Evolutionary conservation across 345 rosid genomes (phyloP).

Genomic region (Eucalyptus cloeziana): DNA sequence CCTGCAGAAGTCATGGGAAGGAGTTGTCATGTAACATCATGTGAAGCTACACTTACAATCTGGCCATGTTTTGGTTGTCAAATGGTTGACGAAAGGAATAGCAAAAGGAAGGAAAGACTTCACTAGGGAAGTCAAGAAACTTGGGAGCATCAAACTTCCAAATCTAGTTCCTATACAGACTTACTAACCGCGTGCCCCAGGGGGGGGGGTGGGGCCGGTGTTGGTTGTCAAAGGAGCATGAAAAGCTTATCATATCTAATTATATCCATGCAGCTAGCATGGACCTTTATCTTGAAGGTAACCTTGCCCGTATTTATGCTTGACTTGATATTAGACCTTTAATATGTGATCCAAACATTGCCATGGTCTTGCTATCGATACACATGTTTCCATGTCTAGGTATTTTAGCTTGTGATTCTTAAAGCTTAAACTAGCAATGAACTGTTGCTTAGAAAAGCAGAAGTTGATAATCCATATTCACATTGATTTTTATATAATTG

Average conservation of each 20-base stretch:
- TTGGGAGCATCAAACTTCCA: slow-evolving; percentile 72
- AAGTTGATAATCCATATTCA: background rate
- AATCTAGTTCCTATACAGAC: slow-evolving; percentile 64
- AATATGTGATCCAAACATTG: background rate
- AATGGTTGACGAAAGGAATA: slow-evolving; percentile 76
- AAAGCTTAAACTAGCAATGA: background rate
- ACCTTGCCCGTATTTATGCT: background rate
- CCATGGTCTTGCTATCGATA: background rate
- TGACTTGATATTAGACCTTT: background rate
- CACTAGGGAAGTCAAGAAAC: slow-evolving; percentile 79
- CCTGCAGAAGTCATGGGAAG: slow-evolving; percentile 83
- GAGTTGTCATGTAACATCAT: slow-evolving; percentile 74
- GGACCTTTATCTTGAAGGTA: slow-evolving; percentile 77
- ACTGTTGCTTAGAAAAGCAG: background rate
- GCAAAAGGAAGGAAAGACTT: slow-evolving; percentile 77
- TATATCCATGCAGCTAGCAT: slow-evolving; percentile 49
- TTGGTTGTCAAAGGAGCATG: slow-evolving; percentile 32
- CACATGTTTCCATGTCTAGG: background rate
- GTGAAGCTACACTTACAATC: slow-evolving; percentile 63
- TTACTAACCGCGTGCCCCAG: too few species aligned
- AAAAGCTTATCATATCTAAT: slow-evolving; percentile 61
- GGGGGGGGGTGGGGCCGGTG: slow-evolving; percentile 14
- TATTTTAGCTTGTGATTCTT: background rate
- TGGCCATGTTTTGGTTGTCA: slow-evolving; percentile 50
- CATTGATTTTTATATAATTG: background rate